Conservation (phyloP, 495 filamentous ascomycete genomes). For the Penicillium roqueforti region DNA sequence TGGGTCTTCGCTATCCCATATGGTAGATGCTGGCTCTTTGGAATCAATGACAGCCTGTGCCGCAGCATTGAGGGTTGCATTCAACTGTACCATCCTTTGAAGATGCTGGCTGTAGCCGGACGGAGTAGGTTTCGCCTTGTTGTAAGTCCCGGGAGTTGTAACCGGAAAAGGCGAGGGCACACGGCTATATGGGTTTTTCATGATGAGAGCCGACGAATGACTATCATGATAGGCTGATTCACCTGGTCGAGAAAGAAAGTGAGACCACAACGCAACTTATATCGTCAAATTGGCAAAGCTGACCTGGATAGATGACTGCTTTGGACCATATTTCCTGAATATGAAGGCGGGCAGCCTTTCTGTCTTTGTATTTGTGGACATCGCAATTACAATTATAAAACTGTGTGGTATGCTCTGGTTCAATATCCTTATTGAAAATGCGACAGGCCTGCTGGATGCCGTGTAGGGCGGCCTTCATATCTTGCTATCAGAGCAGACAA, state of each 20-base stretch:
- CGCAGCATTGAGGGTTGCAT: slow-evolving; percentile 32
- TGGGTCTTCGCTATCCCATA: slow-evolving; percentile 32
- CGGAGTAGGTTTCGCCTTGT: neutral
- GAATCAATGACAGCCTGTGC: slow-evolving; percentile 34
- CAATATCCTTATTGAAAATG: slow-evolving; percentile 47
- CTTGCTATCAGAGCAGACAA: neutral
- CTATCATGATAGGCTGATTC: neutral
- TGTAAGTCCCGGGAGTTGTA: neutral
- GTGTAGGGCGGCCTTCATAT: slow-evolving; percentile 19
- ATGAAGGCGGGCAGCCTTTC: slow-evolving; percentile 31
- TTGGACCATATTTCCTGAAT: slow-evolving; percentile 42
- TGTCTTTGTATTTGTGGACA: slow-evolving; percentile 30
- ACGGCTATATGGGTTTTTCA: slow-evolving; percentile 31
- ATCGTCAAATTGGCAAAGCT: slow-evolving; percentile 10
- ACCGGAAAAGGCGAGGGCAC: slow-evolving; percentile 29
- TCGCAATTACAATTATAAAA: slow-evolving; percentile 29
- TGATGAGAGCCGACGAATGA: neutral
- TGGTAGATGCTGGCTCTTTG: slow-evolving; percentile 35
- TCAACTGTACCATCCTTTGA: slow-evolving; percentile 25
- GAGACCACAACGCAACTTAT: neutral
- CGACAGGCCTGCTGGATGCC: slow-evolving; percentile 27
- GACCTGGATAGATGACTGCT: slow-evolving; percentile 47
- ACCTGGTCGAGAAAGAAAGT: neutral
- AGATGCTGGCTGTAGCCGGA: slow-evolving; percentile 11
- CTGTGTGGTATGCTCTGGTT: slow-evolving; percentile 41